Percentiles rank a stretch among this genome's conserved stretches.
These are phyloP conservation scores for Coffea canephora DNA, from an alignment of 257 asterid genomes.

Conservation along the genomic window DNA sequence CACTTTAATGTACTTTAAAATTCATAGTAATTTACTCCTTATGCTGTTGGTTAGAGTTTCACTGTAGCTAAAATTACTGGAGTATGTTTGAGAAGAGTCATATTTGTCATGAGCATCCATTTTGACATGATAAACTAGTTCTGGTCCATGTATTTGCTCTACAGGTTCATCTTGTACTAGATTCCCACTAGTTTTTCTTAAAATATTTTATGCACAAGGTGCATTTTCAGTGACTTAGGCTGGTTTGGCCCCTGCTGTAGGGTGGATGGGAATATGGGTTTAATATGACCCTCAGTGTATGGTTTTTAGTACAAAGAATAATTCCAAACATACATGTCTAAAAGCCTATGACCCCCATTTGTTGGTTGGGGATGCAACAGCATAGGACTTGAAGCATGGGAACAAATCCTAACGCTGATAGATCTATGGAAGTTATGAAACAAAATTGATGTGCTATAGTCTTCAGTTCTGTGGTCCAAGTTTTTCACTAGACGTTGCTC, in stretches of 20 bases:
- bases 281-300: too few species aligned
- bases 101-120: background rate
- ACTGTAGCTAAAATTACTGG: too few species aligned
- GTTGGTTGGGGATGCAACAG: background rate
- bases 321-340: background rate
- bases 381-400: background rate
- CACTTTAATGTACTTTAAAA: background rate
- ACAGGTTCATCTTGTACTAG: background rate
- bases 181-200: background rate
- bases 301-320: too few species aligned
- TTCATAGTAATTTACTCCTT: background rate
- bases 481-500: background rate
- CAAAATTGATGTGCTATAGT: background rate
- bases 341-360: background rate
- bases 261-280: too few species aligned
- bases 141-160: background rate
- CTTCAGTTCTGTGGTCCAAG: background rate
- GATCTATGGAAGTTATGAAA: background rate
- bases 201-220: background rate
- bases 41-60: background rate
- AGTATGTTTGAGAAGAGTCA: background rate
- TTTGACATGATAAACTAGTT: background rate
- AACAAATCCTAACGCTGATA: background rate
- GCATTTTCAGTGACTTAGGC: too few species aligned
- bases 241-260: too few species aligned